These are phyloP conservation scores for Globisporangium apiculatum DNA, from an alignment of 352 stramenopile species.

Conservation along the genomic window DNA sequence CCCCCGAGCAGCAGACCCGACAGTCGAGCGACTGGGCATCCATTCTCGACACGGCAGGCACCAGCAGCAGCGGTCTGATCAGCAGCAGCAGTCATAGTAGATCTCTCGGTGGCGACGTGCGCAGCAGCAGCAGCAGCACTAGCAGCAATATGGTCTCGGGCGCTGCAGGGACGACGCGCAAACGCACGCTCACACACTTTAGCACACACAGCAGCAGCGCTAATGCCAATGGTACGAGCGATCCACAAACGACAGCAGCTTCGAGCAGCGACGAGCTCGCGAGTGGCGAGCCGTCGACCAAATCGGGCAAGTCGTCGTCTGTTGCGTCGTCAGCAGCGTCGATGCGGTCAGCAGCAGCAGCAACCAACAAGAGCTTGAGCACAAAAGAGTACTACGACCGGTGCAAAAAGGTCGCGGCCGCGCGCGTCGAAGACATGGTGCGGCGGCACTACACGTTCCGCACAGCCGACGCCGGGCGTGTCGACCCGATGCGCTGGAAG, in stretches of 20 bases:
- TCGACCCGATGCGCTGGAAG: conserved; percentile 13
- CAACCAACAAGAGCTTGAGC: neutral
- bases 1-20: too few relatives aligned
- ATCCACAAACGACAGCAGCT: neutral
- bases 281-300: neutral
- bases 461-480: neutral
- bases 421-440: conserved; percentile 18
- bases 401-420: conserved; percentile 8
- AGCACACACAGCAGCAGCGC: neutral
- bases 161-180: conserved; percentile 2
- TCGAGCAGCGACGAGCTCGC: neutral
- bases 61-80: neutral
- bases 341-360: neutral
- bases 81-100: neutral
- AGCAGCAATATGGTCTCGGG: conserved; percentile 3
- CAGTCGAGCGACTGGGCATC: neutral
- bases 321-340: neutral
- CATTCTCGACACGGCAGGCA: neutral
- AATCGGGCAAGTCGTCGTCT: conserved; percentile 3
- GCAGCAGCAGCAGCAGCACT: neutral
- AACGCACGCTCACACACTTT: conserved; percentile 14
- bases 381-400: conserved; percentile 11
- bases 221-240: neutral
- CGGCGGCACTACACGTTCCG: conserved; percentile 10
- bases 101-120: neutral